Evolutionary conservation across 768 basidiomycete species (phyloP).

Genomic region (Mycena chlorophos): DNA sequence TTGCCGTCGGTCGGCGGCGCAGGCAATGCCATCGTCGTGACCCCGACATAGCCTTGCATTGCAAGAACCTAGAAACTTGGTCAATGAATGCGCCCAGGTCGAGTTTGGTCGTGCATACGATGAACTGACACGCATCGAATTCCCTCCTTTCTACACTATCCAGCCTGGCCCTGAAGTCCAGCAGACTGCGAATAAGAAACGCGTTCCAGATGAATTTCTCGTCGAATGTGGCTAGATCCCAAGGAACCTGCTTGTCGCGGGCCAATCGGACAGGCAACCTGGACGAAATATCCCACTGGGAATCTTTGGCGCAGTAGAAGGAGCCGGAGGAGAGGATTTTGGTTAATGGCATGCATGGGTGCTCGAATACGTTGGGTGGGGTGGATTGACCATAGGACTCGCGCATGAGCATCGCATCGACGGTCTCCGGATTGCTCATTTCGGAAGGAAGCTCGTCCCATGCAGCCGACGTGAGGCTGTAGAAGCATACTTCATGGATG

Average conservation of each 20-base stretch:
- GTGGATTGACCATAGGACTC: slow-evolving; percentile 48
- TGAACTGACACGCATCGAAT: slow-evolving; percentile 81
- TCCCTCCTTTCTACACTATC: slow-evolving; percentile 66
- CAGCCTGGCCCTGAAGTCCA: slow-evolving; percentile 84
- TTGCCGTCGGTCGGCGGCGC: slow-evolving; percentile 74
- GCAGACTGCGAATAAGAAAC: slow-evolving; percentile 80
- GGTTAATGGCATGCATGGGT: slow-evolving; percentile 86
- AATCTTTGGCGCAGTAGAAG: slow-evolving; percentile 87
- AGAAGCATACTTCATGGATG: slow-evolving; percentile 89
- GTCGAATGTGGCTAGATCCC: slow-evolving; percentile 67
- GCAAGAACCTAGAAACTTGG: slow-evolving; percentile 68
- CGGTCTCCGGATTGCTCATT: slow-evolving; percentile 53
- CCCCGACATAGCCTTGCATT: slow-evolving; percentile 91
- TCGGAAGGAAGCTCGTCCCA: slow-evolving; percentile 81
- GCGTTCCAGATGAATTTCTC: slow-evolving; percentile 95
- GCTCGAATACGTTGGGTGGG: slow-evolving; percentile 66
- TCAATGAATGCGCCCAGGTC: slow-evolving; percentile 11
- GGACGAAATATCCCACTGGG: slow-evolving; percentile 88
- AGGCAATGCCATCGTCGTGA: slow-evolving; percentile 75
- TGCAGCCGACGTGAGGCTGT: slow-evolving; percentile 74
- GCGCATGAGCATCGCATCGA: slow-evolving; percentile 49
- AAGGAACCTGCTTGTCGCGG: slow-evolving; percentile 42
- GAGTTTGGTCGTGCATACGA: slow-evolving; percentile 51
- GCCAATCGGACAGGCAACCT: slow-evolving; percentile 70
- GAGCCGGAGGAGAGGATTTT: slow-evolving; percentile 90